A percentile compares a stretch with the other conserved stretches of the same genome.
phyloP scores from a whole-genome alignment of 495 filamentous ascomycete genomes.

The Aspergillus hancockii region DNA sequence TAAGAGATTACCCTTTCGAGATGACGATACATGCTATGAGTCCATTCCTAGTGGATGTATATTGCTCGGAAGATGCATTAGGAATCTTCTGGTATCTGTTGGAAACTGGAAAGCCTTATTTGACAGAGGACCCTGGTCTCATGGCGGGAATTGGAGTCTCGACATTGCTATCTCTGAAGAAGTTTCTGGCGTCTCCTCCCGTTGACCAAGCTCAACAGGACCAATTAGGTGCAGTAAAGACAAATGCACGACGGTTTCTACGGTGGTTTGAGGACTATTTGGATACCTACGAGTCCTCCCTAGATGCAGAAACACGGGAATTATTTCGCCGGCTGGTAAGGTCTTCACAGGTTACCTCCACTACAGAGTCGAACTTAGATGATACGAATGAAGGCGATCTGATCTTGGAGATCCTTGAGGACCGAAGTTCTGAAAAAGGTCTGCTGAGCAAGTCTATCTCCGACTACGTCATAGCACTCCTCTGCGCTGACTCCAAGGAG shows the following conservation, averaged over 20 bases:
- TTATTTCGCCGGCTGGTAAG: conserved; percentile 65
- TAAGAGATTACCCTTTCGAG: conserved; percentile 82
- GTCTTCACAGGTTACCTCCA: conserved; percentile 59
- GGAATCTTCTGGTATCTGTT: conserved; percentile 87
- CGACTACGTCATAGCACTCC: conserved; percentile 68
- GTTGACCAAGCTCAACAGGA: conserved; percentile 73
- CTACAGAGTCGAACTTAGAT: conserved; percentile 58
- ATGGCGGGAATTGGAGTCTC: conserved; percentile 76
- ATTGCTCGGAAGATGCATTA: conserved; percentile 90
- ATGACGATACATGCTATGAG: conserved; percentile 83
- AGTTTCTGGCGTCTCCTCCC: conserved; percentile 67
- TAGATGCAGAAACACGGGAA: conserved; percentile 45
- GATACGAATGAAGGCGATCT: conserved; percentile 70
- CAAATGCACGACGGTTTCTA: conserved; percentile 66
- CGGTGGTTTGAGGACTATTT: conserved; percentile 70
- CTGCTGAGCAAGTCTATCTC: conserved; percentile 69
- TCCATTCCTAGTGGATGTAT: conserved; percentile 73
- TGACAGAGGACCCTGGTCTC: conserved; percentile 68
- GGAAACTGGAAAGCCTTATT: conserved; percentile 62
- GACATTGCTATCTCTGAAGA: conserved; percentile 69
- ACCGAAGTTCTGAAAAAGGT: conserved; percentile 59
- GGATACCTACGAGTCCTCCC: conserved; percentile 51
- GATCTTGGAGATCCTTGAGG: conserved; percentile 70
- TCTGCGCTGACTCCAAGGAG: conserved; percentile 69
- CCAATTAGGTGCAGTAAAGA: conserved; percentile 69